Base-by-base conservation (phyloP, 352 stramenopile species). In the Elongisporangium prolatum region DNA sequence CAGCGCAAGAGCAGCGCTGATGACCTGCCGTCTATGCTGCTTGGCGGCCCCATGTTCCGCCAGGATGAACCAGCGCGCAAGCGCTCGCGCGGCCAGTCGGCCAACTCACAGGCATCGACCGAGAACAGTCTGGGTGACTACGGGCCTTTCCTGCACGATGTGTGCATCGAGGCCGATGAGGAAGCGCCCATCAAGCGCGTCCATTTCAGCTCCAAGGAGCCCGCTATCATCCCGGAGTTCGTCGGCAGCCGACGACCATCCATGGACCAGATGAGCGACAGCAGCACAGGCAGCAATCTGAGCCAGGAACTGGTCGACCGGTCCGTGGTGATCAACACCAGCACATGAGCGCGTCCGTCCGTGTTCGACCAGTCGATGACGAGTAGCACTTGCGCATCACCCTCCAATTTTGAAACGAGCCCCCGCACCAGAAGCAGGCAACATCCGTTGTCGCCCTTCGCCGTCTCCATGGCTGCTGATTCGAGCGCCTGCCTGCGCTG, bases 81-180 rank as follows among this genome's bases (percentile, higher is more conserved):
- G 57, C 77, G 75, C 4, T 82, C 77, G 25, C 68, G 74, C 22
- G 75, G 74, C 20, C 63, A 86, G 57, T 84, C 71, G 52, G 70
- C 69, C 18, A 84, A 82, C 56, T 84, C 74, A 14, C 65, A 80
- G 52, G 68, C 74, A 14, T 87, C 76, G 20, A 84, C 74, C 0
- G 74, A 84, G 17, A 71, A 79, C 38, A 84, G 74, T 54, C 57
- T 65, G 48, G 52, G 57, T 37, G 62, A 55, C 21, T 48, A 25
- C 18, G 48, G 20, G 16, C 7, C 24, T 44, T 40, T 21, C 20
- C 52, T 53, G 28, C 44, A 52, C 21, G 51, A 53, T 22, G 13
- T 56, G 9, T 44, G 59, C n/a, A 52, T 52, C 3, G 28, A 47
- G 47, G 56, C 63, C 22, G 56, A 28, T 11, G 58, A 64, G 3